Evolutionary conservation across 257 asterid genomes (phyloP), one percentile per base, ranked within the genome.

Genomic region (Plantago ovata): DNA sequence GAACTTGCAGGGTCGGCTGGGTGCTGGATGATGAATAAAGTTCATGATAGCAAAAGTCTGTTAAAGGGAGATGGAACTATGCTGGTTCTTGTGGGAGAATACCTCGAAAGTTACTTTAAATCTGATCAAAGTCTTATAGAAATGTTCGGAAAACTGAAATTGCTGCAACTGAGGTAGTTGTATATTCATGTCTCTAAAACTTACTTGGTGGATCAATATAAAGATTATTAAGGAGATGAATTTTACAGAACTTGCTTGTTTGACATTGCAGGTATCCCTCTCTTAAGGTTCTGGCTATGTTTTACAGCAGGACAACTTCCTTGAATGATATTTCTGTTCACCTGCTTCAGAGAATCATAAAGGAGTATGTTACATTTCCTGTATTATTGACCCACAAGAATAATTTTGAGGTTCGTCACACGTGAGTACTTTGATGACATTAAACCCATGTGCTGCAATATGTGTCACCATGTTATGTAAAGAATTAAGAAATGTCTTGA

Each of bases 111-210:
- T 58, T 79, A 76, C 55, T 62, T 60, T 10, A 50, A 60, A 50
- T 62, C 86, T 56, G 66, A 74, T 67, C 75, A 67, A 61, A 61
- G 62, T 70, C 64, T 67, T 62, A 54, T 62, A 64, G 66, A 49
- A 71, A 67, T 76, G 79, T 72, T 85, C 33, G 86, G 78, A 62
- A 83, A 65, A 13, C 93, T 83, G 51, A 87, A 91, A 75, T 75
- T 64, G 46, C 93, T 91, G 58, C 89, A 81, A 58, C 89, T 80
- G 62, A 91, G 98, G 98, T 87, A 77, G 48, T 44, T 48, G 16
- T 28, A 33, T 42, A 24, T 32, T 36, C 47, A 36, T 38, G 61
- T 59, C 9, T 39, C 56, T 15, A 62, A 65, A 21, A 60, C 48
- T 58, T 52, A 56, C 56, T 59, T n/a, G n/a, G n/a, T 67, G 61